phyloP scores from a whole-genome alignment of 176 grass and related monocot species.

The Saccharum officinarum region DNA sequence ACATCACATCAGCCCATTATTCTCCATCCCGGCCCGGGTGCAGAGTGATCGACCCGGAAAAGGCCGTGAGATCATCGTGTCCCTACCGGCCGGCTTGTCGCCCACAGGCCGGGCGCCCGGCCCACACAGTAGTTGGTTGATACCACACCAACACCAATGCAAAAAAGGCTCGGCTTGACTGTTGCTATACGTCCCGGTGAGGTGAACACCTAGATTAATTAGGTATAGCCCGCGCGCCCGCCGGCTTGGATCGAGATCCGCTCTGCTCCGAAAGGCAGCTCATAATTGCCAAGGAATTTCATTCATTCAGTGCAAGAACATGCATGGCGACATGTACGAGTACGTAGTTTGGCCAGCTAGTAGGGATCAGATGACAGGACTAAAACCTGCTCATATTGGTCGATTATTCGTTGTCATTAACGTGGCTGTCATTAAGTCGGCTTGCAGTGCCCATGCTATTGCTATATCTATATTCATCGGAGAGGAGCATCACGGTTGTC shows the following conservation, averaged over 20 bases:
- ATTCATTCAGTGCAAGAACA: slow-evolving; percentile 18
- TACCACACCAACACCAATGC: neutral
- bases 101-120: too few relatives aligned
- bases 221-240: too few relatives aligned
- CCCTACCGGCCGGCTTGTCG: neutral
- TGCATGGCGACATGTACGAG: neutral
- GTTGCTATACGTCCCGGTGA: neutral
- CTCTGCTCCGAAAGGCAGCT: neutral
- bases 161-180: slow-evolving; percentile 28
- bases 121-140: neutral
- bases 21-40: too few relatives aligned
- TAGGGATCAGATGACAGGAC: neutral
- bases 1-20: neutral
- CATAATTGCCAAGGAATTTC: slow-evolving; percentile 11
- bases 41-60: neutral
- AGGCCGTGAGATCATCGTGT: neutral
- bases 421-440: neutral
- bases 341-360: neutral
- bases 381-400: neutral
- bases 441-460: neutral
- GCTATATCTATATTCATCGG: neutral
- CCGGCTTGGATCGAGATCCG: slow-evolving; percentile 25
- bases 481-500: neutral
- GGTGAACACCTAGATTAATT: neutral
- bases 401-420: neutral